Evolutionary conservation across 805 yeast genomes (phyloP), one percentile per base, ranked within the genome.

Genomic region (Starmera pachycereana): DNA sequence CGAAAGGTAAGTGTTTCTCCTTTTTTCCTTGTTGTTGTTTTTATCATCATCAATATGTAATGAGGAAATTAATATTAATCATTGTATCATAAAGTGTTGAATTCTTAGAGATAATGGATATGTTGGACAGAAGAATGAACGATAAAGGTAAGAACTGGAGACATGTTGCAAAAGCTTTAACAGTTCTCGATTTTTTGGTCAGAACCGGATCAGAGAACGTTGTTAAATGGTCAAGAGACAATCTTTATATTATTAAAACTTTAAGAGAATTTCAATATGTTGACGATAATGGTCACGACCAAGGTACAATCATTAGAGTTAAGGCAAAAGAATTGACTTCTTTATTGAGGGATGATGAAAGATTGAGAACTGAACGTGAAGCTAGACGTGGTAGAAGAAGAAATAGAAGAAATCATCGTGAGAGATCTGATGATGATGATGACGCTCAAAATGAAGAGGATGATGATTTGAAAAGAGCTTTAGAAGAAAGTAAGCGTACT

Each of bases 61-160:
- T 28, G 19, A 16, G 33, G 18, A 14, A 25, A 3, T 12, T 9
- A 7, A 9, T 27, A 35, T 38, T 37, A 47, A 40, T 46, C 31
- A 40, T 7, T 2, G 9, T 7, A 22, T 22, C 9, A 22, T 22
- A 4, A 44, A 64, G 65, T 46, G 76, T 81, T 7, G 94, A 86
- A 51, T 78, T 88, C 52, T 70, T 87, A 53, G 95, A 88, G 56
- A 77, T 88, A 36, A 84, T 90, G 94, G 97, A 90, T 55, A 87
- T 90, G 81, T 63, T 90, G 35, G 97, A 90, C 63, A 76, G 87
- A 49, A 74, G 98, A 47, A 66, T 90, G 48, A 90, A 90, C 56
- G 97, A 90, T 57, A 89, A 89, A 66, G 97, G 97, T 45, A 89
- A 88, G 60, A 84, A 90, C 63, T 90, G 97, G 97, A 74, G 96